Conservation (phyloP, 2,329 filamentous ascomycete genomes). For the Orbilia brochopaga region DNA sequence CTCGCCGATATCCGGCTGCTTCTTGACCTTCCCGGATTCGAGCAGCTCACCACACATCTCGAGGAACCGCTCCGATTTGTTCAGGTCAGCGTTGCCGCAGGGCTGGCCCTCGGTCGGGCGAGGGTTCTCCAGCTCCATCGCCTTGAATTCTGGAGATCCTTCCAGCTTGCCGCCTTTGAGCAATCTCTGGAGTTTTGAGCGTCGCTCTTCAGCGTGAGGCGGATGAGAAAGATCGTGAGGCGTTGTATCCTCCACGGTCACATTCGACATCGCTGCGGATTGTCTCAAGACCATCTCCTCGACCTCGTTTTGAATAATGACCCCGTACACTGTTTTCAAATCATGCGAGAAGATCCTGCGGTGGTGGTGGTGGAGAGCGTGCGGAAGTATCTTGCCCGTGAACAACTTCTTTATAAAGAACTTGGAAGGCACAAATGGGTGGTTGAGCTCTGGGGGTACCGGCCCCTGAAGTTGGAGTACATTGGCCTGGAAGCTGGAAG, state of each 20-base stretch:
- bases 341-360: constrained; percentile 46
- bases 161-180: constrained; percentile 39
- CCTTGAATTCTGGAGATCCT: constrained; percentile 41
- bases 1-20: constrained; percentile 28
- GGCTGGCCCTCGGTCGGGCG: constrained; percentile 35
- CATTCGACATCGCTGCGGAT: constrained; percentile 31
- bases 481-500: constrained; percentile 45
- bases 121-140: constrained; percentile 48
- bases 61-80: constrained; percentile 40
- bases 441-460: constrained; percentile 44
- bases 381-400: constrained; percentile 41
- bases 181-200: constrained; percentile 33
- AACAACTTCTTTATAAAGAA: constrained; percentile 50
- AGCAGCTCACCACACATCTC: constrained; percentile 49
- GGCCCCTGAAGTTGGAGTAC: constrained; percentile 41
- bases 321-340: constrained; percentile 44
- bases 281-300: constrained; percentile 29
- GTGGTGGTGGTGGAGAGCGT: constrained; percentile 42
- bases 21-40: constrained; percentile 38
- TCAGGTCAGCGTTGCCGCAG: constrained; percentile 29
- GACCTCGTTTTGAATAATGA: constrained; percentile 29
- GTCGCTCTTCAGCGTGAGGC: constrained; percentile 19
- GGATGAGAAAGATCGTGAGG: constrained; percentile 3
- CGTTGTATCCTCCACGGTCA: constrained; percentile 21
- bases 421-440: constrained; percentile 48